These are phyloP conservation scores for Erysimum cheiri DNA, from an alignment of 441 rosid genomes.

Conservation along the genomic window DNA sequence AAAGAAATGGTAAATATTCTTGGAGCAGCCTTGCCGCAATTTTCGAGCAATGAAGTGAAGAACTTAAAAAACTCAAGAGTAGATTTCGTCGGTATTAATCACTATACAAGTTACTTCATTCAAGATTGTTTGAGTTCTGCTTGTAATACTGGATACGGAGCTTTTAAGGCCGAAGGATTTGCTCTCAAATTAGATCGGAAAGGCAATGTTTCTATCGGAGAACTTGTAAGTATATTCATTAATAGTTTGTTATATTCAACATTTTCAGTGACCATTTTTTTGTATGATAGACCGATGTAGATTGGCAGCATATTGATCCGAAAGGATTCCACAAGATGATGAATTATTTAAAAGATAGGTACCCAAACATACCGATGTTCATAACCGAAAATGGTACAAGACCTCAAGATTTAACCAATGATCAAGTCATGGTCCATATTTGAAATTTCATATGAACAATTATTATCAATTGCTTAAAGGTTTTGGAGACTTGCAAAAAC, in stretches of 20 bases:
- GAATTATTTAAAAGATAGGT: slow-evolving; percentile 48
- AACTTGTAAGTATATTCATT: slow-evolving; percentile 48
- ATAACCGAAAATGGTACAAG: slow-evolving; percentile 57
- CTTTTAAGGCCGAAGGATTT: slow-evolving; percentile 57
- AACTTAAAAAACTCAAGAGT: slow-evolving; percentile 47
- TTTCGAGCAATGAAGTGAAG: slow-evolving; percentile 52
- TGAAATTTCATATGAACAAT: not conserved
- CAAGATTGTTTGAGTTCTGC: slow-evolving; percentile 58
- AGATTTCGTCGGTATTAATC: slow-evolving; percentile 74
- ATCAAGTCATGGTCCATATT: not conserved
- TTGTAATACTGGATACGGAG: slow-evolving; percentile 58
- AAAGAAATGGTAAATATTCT: slow-evolving; percentile 58
- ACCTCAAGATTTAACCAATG: not conserved
- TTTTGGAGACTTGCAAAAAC: slow-evolving; percentile 44
- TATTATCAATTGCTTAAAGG: slow-evolving; percentile 45
- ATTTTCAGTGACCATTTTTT: no score
- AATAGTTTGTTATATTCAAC: not conserved
- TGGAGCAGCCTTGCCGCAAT: slow-evolving; percentile 56
- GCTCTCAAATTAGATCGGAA: slow-evolving; percentile 40
- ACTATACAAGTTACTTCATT: slow-evolving; percentile 60
- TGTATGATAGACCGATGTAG: slow-evolving; percentile 20
- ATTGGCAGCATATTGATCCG: slow-evolving; percentile 46
- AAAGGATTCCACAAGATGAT: slow-evolving; percentile 52
- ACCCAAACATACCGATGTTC: slow-evolving; percentile 52
- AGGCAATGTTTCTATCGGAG: slow-evolving; percentile 55